Conservation (phyloP, 352 stramenopile species). For the Aphanomyces cochlioides region DNA sequence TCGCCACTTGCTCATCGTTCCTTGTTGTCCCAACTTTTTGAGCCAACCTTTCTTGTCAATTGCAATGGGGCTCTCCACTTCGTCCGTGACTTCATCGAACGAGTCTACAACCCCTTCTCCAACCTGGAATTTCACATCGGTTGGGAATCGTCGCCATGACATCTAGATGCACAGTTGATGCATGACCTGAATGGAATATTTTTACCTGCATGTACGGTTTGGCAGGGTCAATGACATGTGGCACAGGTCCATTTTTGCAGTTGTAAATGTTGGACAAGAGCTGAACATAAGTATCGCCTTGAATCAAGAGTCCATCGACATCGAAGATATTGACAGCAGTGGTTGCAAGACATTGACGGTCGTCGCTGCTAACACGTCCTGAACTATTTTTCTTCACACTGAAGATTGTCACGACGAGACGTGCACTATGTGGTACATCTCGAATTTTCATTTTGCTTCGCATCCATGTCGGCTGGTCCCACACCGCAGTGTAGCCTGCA, state of each 20-base stretch:
- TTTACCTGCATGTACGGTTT: slow-evolving; percentile 45
- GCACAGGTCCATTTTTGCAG: slow-evolving; percentile 17
- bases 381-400: slow-evolving; percentile 50
- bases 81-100: neutral
- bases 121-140: slow-evolving; percentile 25
- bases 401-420: slow-evolving; percentile 66
- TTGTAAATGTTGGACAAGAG: slow-evolving; percentile 20
- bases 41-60: slow-evolving; percentile 35
- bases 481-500: slow-evolving; percentile 53
- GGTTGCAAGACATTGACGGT: slow-evolving; percentile 42
- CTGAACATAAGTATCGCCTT: slow-evolving; percentile 17
- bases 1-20: slow-evolving; percentile 18
- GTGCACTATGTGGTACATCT: slow-evolving; percentile 68
- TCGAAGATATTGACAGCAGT: slow-evolving; percentile 26
- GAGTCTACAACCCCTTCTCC: slow-evolving; percentile 16
- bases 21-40: slow-evolving; percentile 22
- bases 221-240: slow-evolving; percentile 13
- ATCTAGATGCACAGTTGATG: slow-evolving; percentile 13
- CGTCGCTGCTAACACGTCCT: slow-evolving; percentile 49
- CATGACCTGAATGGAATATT: neutral
- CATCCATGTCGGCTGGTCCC: slow-evolving; percentile 69
- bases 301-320: slow-evolving; percentile 20
- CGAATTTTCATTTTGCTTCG: slow-evolving; percentile 71
- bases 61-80: neutral
- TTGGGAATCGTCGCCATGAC: slow-evolving; percentile 36